These are phyloP conservation scores for Chlamydomonas schloesseri DNA, from an alignment of 139 green algal species.

Conservation along the genomic window DNA sequence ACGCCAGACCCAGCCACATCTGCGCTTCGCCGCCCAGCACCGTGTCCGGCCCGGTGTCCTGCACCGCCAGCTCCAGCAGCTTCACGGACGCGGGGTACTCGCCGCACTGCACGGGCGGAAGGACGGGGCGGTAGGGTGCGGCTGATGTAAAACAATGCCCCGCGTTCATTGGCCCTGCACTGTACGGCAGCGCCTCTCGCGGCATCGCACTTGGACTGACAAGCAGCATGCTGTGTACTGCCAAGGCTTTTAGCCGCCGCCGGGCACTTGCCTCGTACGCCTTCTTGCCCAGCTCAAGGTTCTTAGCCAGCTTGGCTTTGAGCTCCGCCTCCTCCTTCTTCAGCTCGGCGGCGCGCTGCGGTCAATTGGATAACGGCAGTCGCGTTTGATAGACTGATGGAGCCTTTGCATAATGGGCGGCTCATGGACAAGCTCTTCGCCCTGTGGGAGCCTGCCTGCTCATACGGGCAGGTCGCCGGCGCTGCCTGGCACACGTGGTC, in stretches of 20 bases:
- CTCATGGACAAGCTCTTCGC: too few relatives aligned
- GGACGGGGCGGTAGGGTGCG: too few relatives aligned
- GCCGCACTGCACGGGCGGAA: slow-evolving; percentile 65
- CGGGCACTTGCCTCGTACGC: slow-evolving; percentile 49
- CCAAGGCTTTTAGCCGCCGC: too few relatives aligned
- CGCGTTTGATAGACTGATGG: too few relatives aligned
- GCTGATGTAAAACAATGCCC: too few relatives aligned
- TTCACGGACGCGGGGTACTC: slow-evolving; percentile 67
- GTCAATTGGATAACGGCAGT: not conserved
- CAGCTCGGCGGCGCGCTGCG: slow-evolving; percentile 62
- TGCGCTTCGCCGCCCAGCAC: slow-evolving; percentile 83
- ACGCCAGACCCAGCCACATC: slow-evolving; percentile 90
- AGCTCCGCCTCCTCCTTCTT: slow-evolving; percentile 53
- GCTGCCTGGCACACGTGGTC: too few relatives aligned
- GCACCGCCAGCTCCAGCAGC: slow-evolving; percentile 73
- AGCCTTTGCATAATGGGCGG: too few relatives aligned
- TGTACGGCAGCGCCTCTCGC: too few relatives aligned
- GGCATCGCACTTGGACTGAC: slow-evolving; percentile 50
- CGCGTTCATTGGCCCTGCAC: too few relatives aligned
- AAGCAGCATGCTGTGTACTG: not conserved
- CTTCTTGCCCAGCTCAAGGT: slow-evolving; percentile 55
- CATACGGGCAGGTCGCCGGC: too few relatives aligned
- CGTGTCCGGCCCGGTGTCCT: slow-evolving; percentile 67
- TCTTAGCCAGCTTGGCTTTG: slow-evolving; percentile 49
- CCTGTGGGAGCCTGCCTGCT: too few relatives aligned